These are phyloP conservation scores for Artemisia annua DNA, from an alignment of 129 eudicot genomes.

Conservation along the genomic window DNA sequence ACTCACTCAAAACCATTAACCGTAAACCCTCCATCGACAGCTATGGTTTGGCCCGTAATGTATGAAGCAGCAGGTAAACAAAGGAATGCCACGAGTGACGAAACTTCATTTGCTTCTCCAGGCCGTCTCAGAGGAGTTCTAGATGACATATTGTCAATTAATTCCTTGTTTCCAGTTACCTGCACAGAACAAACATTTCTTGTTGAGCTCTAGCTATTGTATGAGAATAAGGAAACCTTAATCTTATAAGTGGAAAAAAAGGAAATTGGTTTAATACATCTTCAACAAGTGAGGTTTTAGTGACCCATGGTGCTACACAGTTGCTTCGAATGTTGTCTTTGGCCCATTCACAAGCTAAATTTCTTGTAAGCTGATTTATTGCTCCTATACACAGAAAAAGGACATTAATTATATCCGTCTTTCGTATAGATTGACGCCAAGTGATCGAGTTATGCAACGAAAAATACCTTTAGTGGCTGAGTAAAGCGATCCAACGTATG, in stretches of 20 bases:
- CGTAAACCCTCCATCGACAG: conserved; percentile 64
- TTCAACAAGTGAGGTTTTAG: conserved; percentile 57
- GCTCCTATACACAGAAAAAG: conserved; percentile 40
- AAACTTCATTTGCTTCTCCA: conserved; percentile 67
- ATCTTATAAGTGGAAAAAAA: background rate
- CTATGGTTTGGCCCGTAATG: conserved; percentile 65
- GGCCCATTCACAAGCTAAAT: conserved; percentile 83
- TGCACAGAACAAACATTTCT: background rate
- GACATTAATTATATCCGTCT: background rate
- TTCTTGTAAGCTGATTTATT: conserved; percentile 66
- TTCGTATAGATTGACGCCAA: background rate
- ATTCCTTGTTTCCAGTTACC: conserved; percentile 20
- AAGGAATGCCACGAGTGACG: conserved; percentile 69
- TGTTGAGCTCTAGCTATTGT: background rate
- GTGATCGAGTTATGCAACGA: background rate
- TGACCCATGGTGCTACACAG: conserved; percentile 67
- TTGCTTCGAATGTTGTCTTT: conserved; percentile 59
- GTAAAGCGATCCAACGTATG: conserved; percentile 48
- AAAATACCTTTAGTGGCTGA: conserved; percentile 52
- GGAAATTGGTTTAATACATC: conserved; percentile 35
- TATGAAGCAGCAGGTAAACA: too few species aligned
- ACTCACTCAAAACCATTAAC: conserved; percentile 36
- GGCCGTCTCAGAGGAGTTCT: conserved; percentile 70
- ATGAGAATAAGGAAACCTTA: background rate
- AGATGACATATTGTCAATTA: conserved; percentile 44